Evolutionary conservation across 2,329 filamentous ascomycete genomes (phyloP).

Genomic region (Diplodia intermedia): DNA sequence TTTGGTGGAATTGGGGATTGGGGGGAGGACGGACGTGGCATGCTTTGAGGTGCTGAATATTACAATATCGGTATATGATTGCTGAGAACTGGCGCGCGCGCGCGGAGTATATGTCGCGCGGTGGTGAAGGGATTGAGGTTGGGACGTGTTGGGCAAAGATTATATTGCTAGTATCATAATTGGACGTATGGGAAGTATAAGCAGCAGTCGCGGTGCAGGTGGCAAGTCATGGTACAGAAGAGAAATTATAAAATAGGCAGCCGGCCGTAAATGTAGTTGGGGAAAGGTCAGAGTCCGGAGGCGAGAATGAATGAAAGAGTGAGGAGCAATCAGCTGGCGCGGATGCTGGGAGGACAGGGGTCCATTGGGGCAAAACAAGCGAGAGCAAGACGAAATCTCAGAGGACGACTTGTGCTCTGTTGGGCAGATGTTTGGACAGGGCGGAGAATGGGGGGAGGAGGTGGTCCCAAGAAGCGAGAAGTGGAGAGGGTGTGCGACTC

Average conservation of each 20-base stretch:
- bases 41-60: neutral
- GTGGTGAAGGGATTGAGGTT: neutral
- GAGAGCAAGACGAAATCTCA: neutral
- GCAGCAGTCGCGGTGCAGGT: neutral
- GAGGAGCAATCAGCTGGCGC: constrained; percentile 3
- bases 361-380: neutral
- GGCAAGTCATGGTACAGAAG: constrained; percentile 6
- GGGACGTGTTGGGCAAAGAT: neutral
- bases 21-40: constrained; percentile 14
- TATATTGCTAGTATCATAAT: constrained; percentile 27
- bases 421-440: too few relatives aligned
- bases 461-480: constrained; percentile 5
- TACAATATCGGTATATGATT: neutral
- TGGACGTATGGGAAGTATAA: constrained; percentile 4
- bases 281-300: neutral
- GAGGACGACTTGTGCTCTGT: neutral
- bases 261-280: neutral
- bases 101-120: neutral
- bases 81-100: too few relatives aligned
- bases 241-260: neutral
- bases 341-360: neutral
- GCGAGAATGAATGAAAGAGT: neutral
- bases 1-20: neutral
- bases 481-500: constrained; percentile 20
- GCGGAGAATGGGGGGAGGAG: constrained; percentile 4